Evolutionary conservation across 1,284 basidiomycete species (phyloP).

Genomic region (Naganishia cerealis): DNA sequence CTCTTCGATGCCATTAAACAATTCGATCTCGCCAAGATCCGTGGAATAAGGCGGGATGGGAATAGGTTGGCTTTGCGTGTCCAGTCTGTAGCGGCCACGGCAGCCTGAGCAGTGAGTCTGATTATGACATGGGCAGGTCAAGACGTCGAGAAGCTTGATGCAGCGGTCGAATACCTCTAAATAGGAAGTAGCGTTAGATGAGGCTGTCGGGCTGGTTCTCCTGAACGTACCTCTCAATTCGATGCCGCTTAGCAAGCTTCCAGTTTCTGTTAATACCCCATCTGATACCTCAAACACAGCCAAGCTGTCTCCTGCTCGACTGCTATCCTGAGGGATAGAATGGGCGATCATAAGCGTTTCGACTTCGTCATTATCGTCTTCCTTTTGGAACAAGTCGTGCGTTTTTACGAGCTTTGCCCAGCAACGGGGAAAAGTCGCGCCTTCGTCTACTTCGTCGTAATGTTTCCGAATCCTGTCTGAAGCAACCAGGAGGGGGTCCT

Average conservation of each 20-base stretch:
- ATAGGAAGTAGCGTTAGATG: not conserved
- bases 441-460: not conserved
- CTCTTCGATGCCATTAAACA: not conserved
- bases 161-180: conserved; percentile 2
- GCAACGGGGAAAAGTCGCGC: conserved; percentile 3
- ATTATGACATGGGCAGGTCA: not conserved
- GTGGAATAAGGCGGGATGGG: conserved; percentile 10
- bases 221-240: conserved; percentile 11
- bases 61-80: not conserved
- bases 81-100: not conserved
- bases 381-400: not conserved
- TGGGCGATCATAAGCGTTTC: not conserved
- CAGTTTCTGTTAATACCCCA: conserved; percentile 9
- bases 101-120: not conserved
- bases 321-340: not conserved
- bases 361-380: not conserved
- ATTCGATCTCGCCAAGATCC: conserved; percentile 13
- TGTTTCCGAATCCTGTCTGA: conserved; percentile 6
- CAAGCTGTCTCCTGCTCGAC: not conserved
- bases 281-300: conserved; percentile 16
- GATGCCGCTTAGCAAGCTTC: not conserved
- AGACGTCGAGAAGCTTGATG: conserved; percentile 5
- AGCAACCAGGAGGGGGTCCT: conserved; percentile 7
- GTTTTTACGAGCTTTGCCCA: conserved; percentile 4
- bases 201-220: not conserved